Evolutionary conservation across 441 rosid genomes (phyloP), one percentile per base, ranked within the genome.

Genomic region (Pelargonium myrrhifolium): DNA sequence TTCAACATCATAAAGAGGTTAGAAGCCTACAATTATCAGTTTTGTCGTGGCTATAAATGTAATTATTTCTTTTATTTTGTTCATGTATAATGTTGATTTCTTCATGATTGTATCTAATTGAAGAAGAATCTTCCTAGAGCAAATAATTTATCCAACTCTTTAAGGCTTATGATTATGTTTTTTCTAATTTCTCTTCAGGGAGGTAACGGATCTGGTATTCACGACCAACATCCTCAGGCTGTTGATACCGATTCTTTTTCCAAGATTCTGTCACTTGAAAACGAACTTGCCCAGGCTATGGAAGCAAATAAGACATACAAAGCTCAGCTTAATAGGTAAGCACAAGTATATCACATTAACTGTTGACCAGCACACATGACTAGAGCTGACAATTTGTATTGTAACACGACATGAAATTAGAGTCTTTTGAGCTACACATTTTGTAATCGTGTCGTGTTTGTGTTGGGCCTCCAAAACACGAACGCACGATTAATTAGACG

Each of bases 261-360:
- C 22, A 79, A 82, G 75, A 71, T 84, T 14, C 77, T 72, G 63
- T 71, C 51, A 40, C 92, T 80, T 53, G 84, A 80, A 58, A 71
- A 76, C 40, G 79, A 81, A 61, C 67, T 76, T 62, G 70, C 71
- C 51, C 74, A 73, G 71, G 73, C 76, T 6, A 67, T 55, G 65
- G 84, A 78, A 73, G 74, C 72, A 3, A 80, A 72, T 56, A 74
- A 70, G 72, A 71, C 39, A 35, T 70, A 73, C 22, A 80, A 79
- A 72, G 49, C 43, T 65, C 81, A 72, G 71, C 71, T 73, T 31
- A 77, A 75, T 28, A 78, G 85, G 87, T 80, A 11, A 76, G 78
- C 59, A 55, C 7, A 31, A 31, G 37, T 31, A 31, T 35, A 55
- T 18, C 26, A 21, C 9, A 55, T 35, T 20, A 55, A 28, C 6